phyloP scores from a whole-genome alignment of 169 alveolate genomes.

The Condylostoma magnum region DNA sequence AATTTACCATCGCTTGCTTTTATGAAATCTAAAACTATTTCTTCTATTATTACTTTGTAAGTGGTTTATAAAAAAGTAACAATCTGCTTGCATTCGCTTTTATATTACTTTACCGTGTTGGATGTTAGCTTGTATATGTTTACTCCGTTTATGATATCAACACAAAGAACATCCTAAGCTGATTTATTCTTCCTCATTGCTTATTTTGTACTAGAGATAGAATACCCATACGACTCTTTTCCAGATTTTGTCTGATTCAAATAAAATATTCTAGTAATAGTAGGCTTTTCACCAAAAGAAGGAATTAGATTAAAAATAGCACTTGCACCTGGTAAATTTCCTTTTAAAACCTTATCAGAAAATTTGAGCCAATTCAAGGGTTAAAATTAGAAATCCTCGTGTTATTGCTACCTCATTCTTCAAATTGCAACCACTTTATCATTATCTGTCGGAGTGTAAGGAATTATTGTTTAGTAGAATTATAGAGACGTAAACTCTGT shows the following conservation, averaged over 20 bases:
- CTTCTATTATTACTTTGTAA: not conserved
- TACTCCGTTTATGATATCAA: not conserved
- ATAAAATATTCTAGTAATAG: not conserved
- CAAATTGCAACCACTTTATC: not conserved
- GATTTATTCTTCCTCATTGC: not conserved
- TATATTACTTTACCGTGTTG: not conserved
- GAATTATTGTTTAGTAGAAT: not conserved
- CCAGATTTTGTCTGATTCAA: not conserved
- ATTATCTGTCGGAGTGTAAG: no score
- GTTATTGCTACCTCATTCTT: not conserved
- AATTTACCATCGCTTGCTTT: not conserved
- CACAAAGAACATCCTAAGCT: not conserved
- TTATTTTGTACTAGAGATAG: not conserved
- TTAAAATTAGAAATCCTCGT: not conserved
- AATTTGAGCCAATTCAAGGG: not conserved
- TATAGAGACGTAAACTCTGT: not conserved
- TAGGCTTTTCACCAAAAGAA: not conserved
- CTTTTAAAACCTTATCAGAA: constrained; percentile 8
- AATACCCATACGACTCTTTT: not conserved
- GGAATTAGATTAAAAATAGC: not conserved
- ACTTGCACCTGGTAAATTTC: not conserved
- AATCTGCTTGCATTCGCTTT: not conserved
- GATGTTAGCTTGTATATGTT: not conserved
- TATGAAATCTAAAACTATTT: not conserved
- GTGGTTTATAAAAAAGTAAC: not conserved